A percentile compares a stretch with the other conserved stretches of the same genome.
Evolutionary conservation across 148 eudicot genomes (phyloP).

Genomic region (Arbutus unedo): DNA sequence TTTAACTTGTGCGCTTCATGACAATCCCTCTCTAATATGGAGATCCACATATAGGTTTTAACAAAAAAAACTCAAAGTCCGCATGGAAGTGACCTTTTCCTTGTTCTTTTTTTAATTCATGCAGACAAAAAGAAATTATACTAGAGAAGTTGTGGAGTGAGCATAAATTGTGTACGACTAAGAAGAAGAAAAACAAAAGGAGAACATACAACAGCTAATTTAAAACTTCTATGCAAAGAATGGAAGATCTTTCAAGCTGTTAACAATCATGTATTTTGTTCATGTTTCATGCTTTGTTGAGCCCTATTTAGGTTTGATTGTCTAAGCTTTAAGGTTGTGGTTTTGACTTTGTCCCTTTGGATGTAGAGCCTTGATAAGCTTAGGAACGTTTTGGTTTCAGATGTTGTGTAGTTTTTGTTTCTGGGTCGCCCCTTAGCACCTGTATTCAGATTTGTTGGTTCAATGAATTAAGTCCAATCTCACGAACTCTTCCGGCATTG

Average conservation of each 20-base stretch:
- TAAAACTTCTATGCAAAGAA: not conserved
- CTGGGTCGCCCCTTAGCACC: not conserved
- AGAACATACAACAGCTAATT: not conserved
- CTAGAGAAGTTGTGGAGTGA: not conserved
- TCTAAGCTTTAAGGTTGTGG: not conserved
- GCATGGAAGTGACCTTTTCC: not conserved
- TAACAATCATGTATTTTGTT: not conserved
- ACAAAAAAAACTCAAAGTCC: not conserved
- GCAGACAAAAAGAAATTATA: not conserved
- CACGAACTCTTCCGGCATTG: not conserved
- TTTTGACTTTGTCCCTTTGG: not conserved
- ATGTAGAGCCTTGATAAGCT: not conserved
- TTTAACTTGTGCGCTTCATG: not conserved
- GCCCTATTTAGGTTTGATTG: not conserved
- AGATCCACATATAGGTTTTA: not conserved
- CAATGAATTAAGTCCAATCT: not conserved
- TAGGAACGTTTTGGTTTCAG: not conserved
- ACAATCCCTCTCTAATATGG: not conserved
- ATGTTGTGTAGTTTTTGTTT: not conserved
- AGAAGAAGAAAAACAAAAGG: not conserved
- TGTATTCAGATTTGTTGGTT: not conserved
- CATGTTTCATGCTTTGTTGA: not conserved
- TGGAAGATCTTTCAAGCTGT: not conserved
- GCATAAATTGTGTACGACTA: not conserved
- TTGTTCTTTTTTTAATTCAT: not conserved